Percentiles rank a stretch among this genome's conserved stretches.
Conservation (phyloP, 495 filamentous ascomycete species). For the Penicillium roqueforti region DNA sequence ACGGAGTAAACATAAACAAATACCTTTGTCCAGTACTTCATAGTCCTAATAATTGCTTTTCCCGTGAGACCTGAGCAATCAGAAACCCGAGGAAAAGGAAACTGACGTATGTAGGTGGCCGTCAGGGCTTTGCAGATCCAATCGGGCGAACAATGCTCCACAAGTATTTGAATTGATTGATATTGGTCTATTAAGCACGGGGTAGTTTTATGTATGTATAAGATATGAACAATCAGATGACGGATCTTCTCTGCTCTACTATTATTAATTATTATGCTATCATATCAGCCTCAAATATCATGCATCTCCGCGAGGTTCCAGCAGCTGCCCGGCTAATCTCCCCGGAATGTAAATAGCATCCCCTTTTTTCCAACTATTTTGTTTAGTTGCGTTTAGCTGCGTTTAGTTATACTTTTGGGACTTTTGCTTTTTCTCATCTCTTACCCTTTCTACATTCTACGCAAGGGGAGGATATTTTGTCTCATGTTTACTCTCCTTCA, state of each 20-base stretch:
- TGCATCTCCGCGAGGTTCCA: slow-evolving; percentile 2
- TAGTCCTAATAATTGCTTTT: neutral
- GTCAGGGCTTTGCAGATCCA: slow-evolving; percentile 1
- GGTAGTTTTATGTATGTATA: neutral
- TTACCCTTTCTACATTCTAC: neutral
- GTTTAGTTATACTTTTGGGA: neutral
- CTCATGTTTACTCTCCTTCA: slow-evolving; percentile 13
- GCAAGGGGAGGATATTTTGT: slow-evolving; percentile 9
- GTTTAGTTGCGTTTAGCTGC: neutral
- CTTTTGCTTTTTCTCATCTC: slow-evolving; percentile 1
- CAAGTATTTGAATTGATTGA: neutral
- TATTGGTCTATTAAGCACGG: neutral
- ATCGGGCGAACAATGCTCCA: neutral
- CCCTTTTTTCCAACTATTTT: neutral
- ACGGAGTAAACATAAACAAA: too few relatives aligned
- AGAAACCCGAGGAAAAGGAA: slow-evolving; percentile 7
- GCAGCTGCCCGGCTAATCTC: slow-evolving; percentile 13
- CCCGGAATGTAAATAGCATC: slow-evolving; percentile 9
- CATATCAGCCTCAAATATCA: slow-evolving; percentile 5
- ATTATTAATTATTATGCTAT: neutral
- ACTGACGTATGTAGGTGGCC: slow-evolving; percentile 12
- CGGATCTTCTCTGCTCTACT: neutral
- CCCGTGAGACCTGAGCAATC: slow-evolving; percentile 5
- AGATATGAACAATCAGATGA: neutral
- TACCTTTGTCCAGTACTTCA: too few relatives aligned